phyloP scores from a whole-genome alignment of 352 stramenopile genomes.

The Aphanomyces astaci region DNA sequence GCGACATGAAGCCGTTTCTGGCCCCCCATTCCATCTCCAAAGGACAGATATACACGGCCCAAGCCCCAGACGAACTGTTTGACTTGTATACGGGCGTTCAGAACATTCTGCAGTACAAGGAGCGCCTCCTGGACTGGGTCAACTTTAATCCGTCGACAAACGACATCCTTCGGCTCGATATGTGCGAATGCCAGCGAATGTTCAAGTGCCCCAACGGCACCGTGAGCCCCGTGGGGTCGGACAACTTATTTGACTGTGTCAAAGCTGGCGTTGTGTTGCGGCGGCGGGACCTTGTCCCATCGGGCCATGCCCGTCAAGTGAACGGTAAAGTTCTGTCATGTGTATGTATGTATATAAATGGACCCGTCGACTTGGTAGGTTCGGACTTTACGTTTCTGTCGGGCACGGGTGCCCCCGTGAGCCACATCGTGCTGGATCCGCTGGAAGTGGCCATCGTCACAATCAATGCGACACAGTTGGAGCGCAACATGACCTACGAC shows the following conservation, averaged over 20 bases:
- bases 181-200: constrained; percentile 89
- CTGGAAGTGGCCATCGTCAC: constrained; percentile 90
- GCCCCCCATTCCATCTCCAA: neutral
- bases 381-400: constrained; percentile 74
- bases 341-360: no score
- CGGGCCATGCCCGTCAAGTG: constrained; percentile 36
- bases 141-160: constrained; percentile 41
- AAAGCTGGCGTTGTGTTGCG: constrained; percentile 83
- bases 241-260: constrained; percentile 83
- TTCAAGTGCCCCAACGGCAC: constrained; percentile 95
- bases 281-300: constrained; percentile 77
- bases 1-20: neutral
- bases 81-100: constrained; percentile 85
- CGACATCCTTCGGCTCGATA: constrained; percentile 74
- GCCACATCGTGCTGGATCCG: constrained; percentile 67
- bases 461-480: constrained; percentile 86
- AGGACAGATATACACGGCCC: neutral
- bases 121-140: constrained; percentile 70
- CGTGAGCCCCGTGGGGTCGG: constrained; percentile 44
- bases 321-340: constrained; percentile 28
- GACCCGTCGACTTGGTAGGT: no score
- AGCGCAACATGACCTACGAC: constrained; percentile 93
- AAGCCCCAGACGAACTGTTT: constrained; percentile 60
- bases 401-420: constrained; percentile 45
- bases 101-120: constrained; percentile 80